These are phyloP conservation scores for Flaveria floridana DNA, from an alignment of 140 eudicot species.

Conservation along the genomic window DNA sequence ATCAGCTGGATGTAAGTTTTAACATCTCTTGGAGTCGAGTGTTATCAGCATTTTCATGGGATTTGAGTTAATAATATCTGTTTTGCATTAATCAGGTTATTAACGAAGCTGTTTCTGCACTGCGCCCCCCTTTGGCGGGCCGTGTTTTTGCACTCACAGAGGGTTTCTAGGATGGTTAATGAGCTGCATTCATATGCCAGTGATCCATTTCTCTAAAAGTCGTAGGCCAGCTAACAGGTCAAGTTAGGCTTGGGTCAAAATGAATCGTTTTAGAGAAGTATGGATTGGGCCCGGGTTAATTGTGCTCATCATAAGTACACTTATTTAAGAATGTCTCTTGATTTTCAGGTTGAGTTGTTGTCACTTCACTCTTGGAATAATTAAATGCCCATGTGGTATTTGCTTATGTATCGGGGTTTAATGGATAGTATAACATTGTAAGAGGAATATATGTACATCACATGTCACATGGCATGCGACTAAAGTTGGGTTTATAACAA, in stretches of 20 bases:
- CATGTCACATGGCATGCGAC: not conserved
- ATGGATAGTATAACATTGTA: not conserved
- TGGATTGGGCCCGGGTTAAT: not conserved
- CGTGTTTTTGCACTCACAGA: conserved; percentile 85
- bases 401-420: not conserved
- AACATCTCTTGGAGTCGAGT: not conserved
- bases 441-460: not conserved
- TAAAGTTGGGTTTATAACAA: not conserved
- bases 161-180: conserved; percentile 52
- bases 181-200: not conserved
- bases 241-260: not conserved
- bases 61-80: not conserved
- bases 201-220: not conserved
- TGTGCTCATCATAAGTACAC: not conserved
- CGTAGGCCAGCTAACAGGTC: not conserved
- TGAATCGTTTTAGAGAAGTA: not conserved
- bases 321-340: not conserved
- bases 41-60: not conserved
- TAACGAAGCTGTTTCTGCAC: conserved; percentile 58
- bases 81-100: conserved; percentile 59
- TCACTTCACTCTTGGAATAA: not conserved
- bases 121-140: conserved; percentile 68
- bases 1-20: conserved; percentile 70
- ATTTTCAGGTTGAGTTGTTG: not conserved
- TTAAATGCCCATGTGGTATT: not conserved